Conservation (phyloP, 306 rosid species). For the Pachyrhizus erosus region DNA sequence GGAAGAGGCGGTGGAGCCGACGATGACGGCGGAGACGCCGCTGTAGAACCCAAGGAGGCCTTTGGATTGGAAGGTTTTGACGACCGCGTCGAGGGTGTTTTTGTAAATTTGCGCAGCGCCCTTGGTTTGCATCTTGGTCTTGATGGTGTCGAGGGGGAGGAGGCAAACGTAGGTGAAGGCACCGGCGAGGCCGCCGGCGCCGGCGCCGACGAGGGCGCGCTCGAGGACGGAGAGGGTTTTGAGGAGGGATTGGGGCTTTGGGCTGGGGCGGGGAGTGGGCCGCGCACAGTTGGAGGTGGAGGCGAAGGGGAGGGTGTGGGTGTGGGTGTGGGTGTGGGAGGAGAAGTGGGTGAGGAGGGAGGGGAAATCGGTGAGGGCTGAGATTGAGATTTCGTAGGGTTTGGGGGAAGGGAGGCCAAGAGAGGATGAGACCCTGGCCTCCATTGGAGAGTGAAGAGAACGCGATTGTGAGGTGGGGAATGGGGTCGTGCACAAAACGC, state of each 20-base stretch:
- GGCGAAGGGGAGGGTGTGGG: slow-evolving; percentile 53
- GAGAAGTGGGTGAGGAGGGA: slow-evolving; percentile 49
- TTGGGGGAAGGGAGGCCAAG: slow-evolving; percentile 67
- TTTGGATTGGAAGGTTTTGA: slow-evolving; percentile 67
- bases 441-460: slow-evolving; percentile 52
- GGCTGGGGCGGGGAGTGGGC: slow-evolving; percentile 43
- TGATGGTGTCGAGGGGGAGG: slow-evolving; percentile 86
- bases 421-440: slow-evolving; percentile 71
- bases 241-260: slow-evolving; percentile 51
- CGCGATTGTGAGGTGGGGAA: neutral
- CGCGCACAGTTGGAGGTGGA: slow-evolving; percentile 49
- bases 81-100: slow-evolving; percentile 68
- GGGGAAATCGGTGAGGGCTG: slow-evolving; percentile 55
- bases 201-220: slow-evolving; percentile 87
- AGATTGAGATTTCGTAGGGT: slow-evolving; percentile 26
- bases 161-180: slow-evolving; percentile 96
- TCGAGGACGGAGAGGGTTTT: slow-evolving; percentile 75
- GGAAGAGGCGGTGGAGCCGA: slow-evolving; percentile 87
- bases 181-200: slow-evolving; percentile 88
- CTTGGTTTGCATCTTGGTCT: slow-evolving; percentile 85
- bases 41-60: slow-evolving; percentile 84
- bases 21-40: slow-evolving; percentile 85
- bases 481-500: no score
- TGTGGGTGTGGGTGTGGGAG: slow-evolving; percentile 17
- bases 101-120: slow-evolving; percentile 82